A percentile compares a stretch with the other conserved stretches of the same genome.
Evolutionary conservation across 1,284 basidiomycete species (phyloP).

Genomic region (Pterula multifida): DNA sequence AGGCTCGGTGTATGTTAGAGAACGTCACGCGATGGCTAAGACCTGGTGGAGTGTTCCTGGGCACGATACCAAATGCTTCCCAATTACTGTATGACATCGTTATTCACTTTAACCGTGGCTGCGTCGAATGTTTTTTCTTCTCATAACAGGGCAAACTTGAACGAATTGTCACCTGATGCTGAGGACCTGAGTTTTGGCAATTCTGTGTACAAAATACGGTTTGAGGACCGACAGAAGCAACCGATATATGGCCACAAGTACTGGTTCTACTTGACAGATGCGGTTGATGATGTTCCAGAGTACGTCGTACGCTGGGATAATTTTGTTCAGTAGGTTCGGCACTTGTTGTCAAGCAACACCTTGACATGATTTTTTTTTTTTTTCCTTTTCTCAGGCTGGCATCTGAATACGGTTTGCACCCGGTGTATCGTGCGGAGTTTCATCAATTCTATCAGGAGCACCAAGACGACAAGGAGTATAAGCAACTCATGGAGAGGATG

Average conservation of each 20-base stretch:
- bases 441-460: constrained; percentile 78
- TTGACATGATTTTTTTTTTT: constrained; percentile 5
- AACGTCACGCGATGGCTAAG: constrained; percentile 81
- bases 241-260: constrained; percentile 86
- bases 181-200: constrained; percentile 81
- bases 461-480: constrained; percentile 65
- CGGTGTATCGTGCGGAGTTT: constrained; percentile 80
- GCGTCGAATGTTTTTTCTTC: constrained; percentile 9
- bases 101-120: constrained; percentile 3
- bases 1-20: constrained; percentile 85
- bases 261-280: constrained; percentile 88
- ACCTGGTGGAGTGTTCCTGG: constrained; percentile 81
- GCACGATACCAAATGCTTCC: constrained; percentile 86
- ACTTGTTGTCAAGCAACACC: constrained; percentile 4
- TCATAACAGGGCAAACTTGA: constrained; percentile 46
- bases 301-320: constrained; percentile 93
- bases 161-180: constrained; percentile 46
- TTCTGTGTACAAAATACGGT: constrained; percentile 78
- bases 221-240: constrained; percentile 55
- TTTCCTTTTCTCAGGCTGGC: constrained; percentile 70
- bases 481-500: constrained; percentile 74
- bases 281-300: constrained; percentile 95
- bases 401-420: constrained; percentile 65
- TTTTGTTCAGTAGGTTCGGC: constrained; percentile 66
- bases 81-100: constrained; percentile 54